A percentile compares a stretch with the other conserved stretches of the same genome.
Evolutionary conservation across 2,329 filamentous ascomycete genomes (phyloP).

Genomic region (Thielaviopsis cerberus): DNA sequence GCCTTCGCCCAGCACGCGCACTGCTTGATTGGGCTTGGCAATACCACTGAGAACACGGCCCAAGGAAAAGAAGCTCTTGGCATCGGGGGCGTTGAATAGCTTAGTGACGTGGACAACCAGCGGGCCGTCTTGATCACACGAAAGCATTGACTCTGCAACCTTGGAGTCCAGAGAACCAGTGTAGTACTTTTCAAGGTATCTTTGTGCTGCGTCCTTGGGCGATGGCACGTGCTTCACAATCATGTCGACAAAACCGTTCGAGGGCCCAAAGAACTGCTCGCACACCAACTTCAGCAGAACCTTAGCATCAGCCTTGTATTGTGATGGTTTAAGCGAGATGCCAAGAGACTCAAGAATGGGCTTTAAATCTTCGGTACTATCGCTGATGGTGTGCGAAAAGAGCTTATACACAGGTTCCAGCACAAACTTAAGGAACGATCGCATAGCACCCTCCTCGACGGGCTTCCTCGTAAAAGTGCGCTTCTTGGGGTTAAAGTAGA

Average conservation of each 20-base stretch:
- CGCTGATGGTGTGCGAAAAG: slow-evolving; percentile 84
- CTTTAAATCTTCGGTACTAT: slow-evolving; percentile 69
- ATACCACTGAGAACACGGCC: slow-evolving; percentile 87
- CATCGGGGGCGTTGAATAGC: slow-evolving; percentile 75
- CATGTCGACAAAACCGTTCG: slow-evolving; percentile 90
- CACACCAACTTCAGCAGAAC: slow-evolving; percentile 77
- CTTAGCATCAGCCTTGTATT: slow-evolving; percentile 78
- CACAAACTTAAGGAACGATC: slow-evolving; percentile 86
- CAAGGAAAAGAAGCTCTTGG: slow-evolving; percentile 77
- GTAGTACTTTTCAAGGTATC: slow-evolving; percentile 70
- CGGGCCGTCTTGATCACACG: slow-evolving; percentile 76
- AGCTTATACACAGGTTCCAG: slow-evolving; percentile 96
- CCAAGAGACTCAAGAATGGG: slow-evolving; percentile 60
- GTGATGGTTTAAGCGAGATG: slow-evolving; percentile 75
- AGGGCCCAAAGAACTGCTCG: slow-evolving; percentile 84
- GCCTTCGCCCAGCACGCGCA: slow-evolving; percentile 82
- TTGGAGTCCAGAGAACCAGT: slow-evolving; percentile 75
- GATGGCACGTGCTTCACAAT: slow-evolving; percentile 76
- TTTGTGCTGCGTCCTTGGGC: slow-evolving; percentile 57
- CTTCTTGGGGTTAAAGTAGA: slow-evolving; percentile 84
- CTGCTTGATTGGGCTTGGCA: slow-evolving; percentile 59
- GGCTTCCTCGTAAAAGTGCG: slow-evolving; percentile 82
- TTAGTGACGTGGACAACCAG: slow-evolving; percentile 87
- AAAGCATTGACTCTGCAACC: slow-evolving; percentile 59
- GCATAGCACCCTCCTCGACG: slow-evolving; percentile 58